phyloP scores from a whole-genome alignment of 2,329 filamentous ascomycete species.

The Bipolaris sorokiniana region DNA sequence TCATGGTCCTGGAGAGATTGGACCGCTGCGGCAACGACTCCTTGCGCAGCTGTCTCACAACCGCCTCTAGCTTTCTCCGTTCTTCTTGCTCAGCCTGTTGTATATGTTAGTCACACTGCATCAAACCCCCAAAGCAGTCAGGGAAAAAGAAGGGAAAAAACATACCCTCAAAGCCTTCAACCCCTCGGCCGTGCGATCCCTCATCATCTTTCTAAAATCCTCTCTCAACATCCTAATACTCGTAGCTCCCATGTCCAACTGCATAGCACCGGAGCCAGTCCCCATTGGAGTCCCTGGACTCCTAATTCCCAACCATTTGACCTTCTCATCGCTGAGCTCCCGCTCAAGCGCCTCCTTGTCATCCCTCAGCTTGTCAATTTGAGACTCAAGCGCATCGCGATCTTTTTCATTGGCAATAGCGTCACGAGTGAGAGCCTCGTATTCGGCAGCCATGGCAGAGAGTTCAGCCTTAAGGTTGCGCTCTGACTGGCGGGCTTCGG shows the following conservation, averaged over 20 bases:
- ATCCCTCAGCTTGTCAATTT: conserved; percentile 69
- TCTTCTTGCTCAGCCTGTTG: conserved; percentile 73
- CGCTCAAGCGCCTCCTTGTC: conserved; percentile 68
- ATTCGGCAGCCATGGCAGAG: conserved; percentile 70
- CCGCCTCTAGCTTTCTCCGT: conserved; percentile 68
- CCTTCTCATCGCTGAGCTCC: conserved; percentile 70
- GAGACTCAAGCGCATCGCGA: conserved; percentile 66
- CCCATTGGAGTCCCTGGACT: conserved; percentile 53
- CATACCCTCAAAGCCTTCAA: conserved; percentile 69
- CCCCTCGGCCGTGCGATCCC: conserved; percentile 71
- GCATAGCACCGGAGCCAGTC: conserved; percentile 25
- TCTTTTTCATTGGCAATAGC: conserved; percentile 75
- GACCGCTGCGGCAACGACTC: conserved; percentile 38
- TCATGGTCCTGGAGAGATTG: conserved; percentile 19
- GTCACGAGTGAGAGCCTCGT: conserved; percentile 72
- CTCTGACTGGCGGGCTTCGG: conserved; percentile 47
- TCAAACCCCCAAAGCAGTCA: too few relatives aligned
- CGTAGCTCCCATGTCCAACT: conserved; percentile 59
- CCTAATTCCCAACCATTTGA: conserved; percentile 68
- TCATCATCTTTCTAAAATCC: conserved; percentile 83
- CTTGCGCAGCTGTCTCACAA: conserved; percentile 62
- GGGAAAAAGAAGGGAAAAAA: conserved; percentile 18
- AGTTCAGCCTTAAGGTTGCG: conserved; percentile 67
- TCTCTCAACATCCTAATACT: conserved; percentile 73
- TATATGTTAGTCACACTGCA: too few relatives aligned